Evolutionary conservation across 306 rosid genomes (phyloP), one percentile per base, ranked within the genome.

Genomic region (Cucumis cinereus): DNA sequence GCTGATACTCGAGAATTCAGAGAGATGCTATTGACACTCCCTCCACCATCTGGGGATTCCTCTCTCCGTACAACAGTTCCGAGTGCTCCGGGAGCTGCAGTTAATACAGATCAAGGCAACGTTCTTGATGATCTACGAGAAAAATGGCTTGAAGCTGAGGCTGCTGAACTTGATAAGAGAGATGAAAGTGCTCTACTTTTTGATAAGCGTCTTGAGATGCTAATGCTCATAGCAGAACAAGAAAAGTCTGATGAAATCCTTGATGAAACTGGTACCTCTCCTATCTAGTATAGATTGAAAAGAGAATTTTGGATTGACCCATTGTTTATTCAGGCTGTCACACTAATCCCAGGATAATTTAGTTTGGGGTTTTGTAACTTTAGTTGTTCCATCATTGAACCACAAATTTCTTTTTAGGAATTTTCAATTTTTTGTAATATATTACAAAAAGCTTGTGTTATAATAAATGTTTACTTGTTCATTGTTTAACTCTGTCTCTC

Each of bases 111-210:
- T 79, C 98, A 90, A 78, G 88, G 79, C 79, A 93, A 93, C 80
- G 88, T 93, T 77, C 97, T 93, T 8, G 98, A 93, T 58, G 98
- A 93, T 84, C 77, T 93, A 70, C 84, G 98, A 82, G 98, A 93
- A 68, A 93, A 90, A 85, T 93, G 98, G 98, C 98, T 91, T 69
- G 97, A 90, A 86, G 90, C 89, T 81, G 98, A 93, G 84, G 98
- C 96, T 30, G 97, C 96, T 8, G 98, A 91, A 84, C 97, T 93
- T 73, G 97, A 93, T 79, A 9, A 87, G 89, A 90, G 98, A 86
- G 97, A 93, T 76, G 97, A 90, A 84, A 93, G 98, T 76, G 98
- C 97, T 49, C 79, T 93, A 59, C 87, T 88, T 52, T 91, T 93
- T 77, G 97, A 91, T 84, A 88, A 90, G 79, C 96, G 96, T 77